Evolutionary conservation across 176 grass and related monocot species (phyloP).

Genomic region (Avena atlantica): DNA sequence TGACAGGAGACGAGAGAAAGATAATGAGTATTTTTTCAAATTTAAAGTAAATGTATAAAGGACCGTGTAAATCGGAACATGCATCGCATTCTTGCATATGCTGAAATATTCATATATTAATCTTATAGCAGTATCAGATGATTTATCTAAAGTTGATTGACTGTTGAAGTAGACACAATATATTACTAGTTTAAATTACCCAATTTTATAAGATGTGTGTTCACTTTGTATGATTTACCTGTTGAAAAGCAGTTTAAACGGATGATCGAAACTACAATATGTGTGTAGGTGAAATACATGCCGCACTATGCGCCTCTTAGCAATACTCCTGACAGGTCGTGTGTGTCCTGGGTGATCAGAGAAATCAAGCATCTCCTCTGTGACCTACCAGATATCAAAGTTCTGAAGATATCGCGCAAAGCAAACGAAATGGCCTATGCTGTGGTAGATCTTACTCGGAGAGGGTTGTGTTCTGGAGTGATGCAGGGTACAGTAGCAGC

Average conservation of each 20-base stretch:
- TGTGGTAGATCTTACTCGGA: background rate
- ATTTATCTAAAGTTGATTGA: background rate
- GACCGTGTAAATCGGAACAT: slow-evolving; percentile 10
- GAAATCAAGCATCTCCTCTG: background rate
- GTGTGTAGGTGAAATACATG: slow-evolving; percentile 26
- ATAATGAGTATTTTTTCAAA: background rate
- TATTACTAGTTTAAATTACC: background rate
- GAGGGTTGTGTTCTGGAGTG: background rate
- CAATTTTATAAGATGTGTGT: background rate
- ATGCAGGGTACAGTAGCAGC: background rate
- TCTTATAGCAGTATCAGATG: background rate
- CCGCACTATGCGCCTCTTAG: background rate
- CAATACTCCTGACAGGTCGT: background rate
- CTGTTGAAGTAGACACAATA: slow-evolving; percentile 12
- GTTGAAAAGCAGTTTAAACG: background rate
- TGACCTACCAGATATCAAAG: background rate
- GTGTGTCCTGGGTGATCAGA: background rate
- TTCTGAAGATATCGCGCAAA: background rate
- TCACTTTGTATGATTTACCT: background rate
- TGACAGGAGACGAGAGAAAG: slow-evolving; percentile 19
- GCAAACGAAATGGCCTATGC: background rate
- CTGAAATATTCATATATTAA: background rate
- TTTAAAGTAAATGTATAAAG: slow-evolving; percentile 28
- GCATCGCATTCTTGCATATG: slow-evolving; percentile 19
- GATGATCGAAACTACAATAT: background rate